These are phyloP conservation scores for Oryza glumipatula DNA, from an alignment of 176 grass and related monocot genomes.

Conservation along the genomic window DNA sequence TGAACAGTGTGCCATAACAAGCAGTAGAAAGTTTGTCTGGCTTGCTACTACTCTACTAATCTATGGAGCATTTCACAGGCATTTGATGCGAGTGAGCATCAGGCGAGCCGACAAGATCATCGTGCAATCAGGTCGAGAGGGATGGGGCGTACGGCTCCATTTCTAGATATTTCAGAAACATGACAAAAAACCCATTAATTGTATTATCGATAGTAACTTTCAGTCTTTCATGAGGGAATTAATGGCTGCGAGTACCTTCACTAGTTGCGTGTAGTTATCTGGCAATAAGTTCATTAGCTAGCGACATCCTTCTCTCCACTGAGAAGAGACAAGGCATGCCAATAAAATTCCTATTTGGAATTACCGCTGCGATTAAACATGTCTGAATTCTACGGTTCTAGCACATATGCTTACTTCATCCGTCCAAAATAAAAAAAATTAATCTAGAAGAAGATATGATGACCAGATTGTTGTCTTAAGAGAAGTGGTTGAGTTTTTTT, in stretches of 20 bases:
- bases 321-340: not conserved
- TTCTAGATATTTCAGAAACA: not conserved
- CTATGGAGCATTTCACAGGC: not conserved
- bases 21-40: not conserved
- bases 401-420: too few species aligned
- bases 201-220: not conserved
- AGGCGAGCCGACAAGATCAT: conserved; percentile 2
- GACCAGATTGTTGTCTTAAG: too few species aligned
- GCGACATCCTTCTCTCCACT: too few species aligned
- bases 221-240: not conserved
- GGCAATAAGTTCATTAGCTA: not conserved
- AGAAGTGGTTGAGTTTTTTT: too few species aligned
- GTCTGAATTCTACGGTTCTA: too few species aligned
- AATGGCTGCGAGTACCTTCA: not conserved
- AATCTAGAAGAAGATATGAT: too few species aligned
- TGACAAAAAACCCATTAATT: not conserved
- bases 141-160: not conserved
- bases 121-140: not conserved
- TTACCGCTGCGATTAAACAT: too few species aligned
- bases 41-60: too few species aligned
- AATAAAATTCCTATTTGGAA: too few species aligned
- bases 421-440: too few species aligned
- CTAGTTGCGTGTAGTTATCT: not conserved
- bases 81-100: not conserved
- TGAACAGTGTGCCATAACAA: not conserved